These are phyloP conservation scores for Colletotrichum orbiculare DNA, from an alignment of 2,329 filamentous ascomycete genomes.

Conservation along the genomic window DNA sequence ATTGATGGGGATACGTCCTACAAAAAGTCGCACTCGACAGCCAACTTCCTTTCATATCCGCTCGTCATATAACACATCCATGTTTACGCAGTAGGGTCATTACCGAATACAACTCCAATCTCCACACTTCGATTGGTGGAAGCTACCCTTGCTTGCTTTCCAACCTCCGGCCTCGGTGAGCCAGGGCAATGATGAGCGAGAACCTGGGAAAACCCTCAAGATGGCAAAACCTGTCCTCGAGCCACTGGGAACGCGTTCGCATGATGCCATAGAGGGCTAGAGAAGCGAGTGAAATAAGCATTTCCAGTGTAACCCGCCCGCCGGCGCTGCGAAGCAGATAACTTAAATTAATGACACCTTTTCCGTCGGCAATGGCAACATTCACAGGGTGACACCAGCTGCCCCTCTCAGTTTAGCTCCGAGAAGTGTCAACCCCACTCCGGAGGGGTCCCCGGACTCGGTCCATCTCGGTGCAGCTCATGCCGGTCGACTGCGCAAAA, in stretches of 20 bases:
- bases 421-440: constrained; percentile 19
- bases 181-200: neutral
- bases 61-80: neutral
- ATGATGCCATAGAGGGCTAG: constrained; percentile 8
- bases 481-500: constrained; percentile 1
- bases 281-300: constrained; percentile 11
- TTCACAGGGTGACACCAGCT: constrained; percentile 3
- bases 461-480: constrained; percentile 33
- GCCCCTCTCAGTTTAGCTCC: constrained; percentile 27
- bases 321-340: too few species aligned
- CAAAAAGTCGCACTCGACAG: too few species aligned
- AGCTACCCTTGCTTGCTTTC: neutral
- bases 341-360: constrained; percentile 31
- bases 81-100: constrained; percentile 1
- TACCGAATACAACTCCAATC: constrained; percentile 9
- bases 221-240: neutral
- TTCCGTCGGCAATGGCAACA: constrained; percentile 17
- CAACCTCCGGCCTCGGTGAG: neutral
- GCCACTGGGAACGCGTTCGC: too few species aligned
- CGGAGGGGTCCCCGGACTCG: constrained; percentile 27
- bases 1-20: neutral
- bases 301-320: neutral
- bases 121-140: constrained; percentile 14
- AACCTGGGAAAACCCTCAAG: neutral
- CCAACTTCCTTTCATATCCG: neutral